phyloP scores from a whole-genome alignment of 495 filamentous ascomycete genomes.

The Halenospora varia region DNA sequence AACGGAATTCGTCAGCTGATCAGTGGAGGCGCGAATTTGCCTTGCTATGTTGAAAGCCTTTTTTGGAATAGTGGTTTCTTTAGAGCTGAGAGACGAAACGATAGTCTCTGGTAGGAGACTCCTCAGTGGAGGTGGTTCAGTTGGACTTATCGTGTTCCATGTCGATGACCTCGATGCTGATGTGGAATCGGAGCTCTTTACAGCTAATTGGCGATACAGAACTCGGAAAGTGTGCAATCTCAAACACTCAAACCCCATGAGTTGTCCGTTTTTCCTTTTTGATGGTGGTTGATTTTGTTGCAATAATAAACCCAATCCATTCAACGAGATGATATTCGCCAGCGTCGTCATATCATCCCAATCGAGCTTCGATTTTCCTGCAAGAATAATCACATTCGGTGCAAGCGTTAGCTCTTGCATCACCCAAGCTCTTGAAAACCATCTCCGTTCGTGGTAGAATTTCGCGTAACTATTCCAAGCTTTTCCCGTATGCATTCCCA shows the following conservation, averaged over 20 bases:
- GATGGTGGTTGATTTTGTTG: neutral
- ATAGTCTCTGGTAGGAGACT: too few relatives aligned
- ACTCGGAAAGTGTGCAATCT: neutral
- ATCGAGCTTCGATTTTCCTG: neutral
- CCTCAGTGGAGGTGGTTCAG: too few relatives aligned
- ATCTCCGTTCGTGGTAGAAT: neutral
- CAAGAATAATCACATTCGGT: neutral
- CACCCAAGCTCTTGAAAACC: neutral
- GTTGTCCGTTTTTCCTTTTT: neutral
- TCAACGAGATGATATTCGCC: neutral
- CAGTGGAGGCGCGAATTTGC: too few relatives aligned
- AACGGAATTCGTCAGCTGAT: too few relatives aligned
- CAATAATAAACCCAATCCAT: neutral
- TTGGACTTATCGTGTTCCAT: neutral
- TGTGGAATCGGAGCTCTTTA: neutral
- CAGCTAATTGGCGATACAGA: neutral
- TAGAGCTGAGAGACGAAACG: too few relatives aligned
- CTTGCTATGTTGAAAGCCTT: neutral
- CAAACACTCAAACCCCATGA: neutral
- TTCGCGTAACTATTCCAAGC: neutral
- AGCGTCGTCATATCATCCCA: neutral
- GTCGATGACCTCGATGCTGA: neutral
- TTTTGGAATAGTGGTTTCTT: too few relatives aligned
- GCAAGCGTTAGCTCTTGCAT: neutral
- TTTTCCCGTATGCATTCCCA: neutral